Base-by-base conservation (phyloP, 257 asterid species). In the Parsonsia alboflavescens region DNA sequence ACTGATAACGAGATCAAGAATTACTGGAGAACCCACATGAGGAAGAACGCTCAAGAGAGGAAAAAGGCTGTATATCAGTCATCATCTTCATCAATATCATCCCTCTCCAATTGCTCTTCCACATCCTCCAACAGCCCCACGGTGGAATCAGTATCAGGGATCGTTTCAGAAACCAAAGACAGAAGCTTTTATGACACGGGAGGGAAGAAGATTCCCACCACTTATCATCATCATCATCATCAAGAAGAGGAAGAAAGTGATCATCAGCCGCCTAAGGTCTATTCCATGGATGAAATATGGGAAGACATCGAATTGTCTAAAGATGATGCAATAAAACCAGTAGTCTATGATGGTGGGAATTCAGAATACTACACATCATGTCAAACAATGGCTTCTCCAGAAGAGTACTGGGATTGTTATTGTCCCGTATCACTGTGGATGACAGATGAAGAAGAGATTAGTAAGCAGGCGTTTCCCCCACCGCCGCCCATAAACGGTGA, bases 1-100 rank as follows among this genome's bases (percentile, higher is more conserved):
- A 93, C 98, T 0, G 98, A 93, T 71, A 93, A 93, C 68, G 97
- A 93, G 80, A 93, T 93, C 74, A 93, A 93, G 80, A 93, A 93
- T 77, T 93, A 93, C 30, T 91, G 98, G 98, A 85, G 98, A 41
- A 93, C 97, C 2, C 91, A 88, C 79, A 84, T 86, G 97, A 87
- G 98, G 83, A 91, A 93, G 76, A 85, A 83, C 73, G 96, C 97
- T 68, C 97, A 87, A 76, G 96, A 88, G 59, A 86, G 73, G 81
- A 91, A 85, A 79, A 89, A 86, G 13, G 71, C 76, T 3, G 8
- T 22, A 15, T 26, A 75, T 24, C 64, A 53, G 1, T 44, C 74
- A 4, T 45, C 77, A 2, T 53, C 80, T 6, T 72, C 84, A 13
- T 76, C 90, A 4, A 80, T 93, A 5, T 72, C 80, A 6, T 76